Evolutionary conservation across 495 filamentous ascomycete species (phyloP), one percentile per base, ranked within the genome.

Genomic region (Alectoria sarmentosa): DNA sequence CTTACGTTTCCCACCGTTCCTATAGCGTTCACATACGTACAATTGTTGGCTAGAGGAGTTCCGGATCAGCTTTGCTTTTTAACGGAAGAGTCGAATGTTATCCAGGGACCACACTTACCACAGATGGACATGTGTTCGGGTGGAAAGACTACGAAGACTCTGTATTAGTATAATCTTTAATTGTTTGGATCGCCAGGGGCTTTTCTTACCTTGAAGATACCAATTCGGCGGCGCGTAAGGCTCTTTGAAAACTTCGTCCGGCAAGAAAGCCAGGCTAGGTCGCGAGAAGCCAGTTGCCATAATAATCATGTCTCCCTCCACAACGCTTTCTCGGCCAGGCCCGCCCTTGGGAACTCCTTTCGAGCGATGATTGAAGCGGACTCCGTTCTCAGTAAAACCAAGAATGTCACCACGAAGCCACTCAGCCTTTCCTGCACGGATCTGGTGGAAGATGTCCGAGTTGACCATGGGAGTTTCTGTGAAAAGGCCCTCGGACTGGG

Each of bases 401-500:
- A 88, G 74, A 66, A 92, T 90, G 67, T 94, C 91, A 60, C 91
- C 89, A 34, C 89, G 86, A 15, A 93, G 72, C 90, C 90, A 94
- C 65, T 86, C 82, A 0, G 88, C 89, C 66, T 84, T 80, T n/a
- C 87, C 87, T 19, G 77, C 74, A n/a, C 90, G 86, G 46, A 93
- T 85, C 70, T 91, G 87, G 39, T 88, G 77, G 71, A 94, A 87
- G 34, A 93, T 83, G 42, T 90, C 86, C 21, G 83, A 85, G 72
- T 93, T 94, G 48, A 92, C 90, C 88, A 94, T 94, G 0, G 90
- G 90, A 1, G 90, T 93, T 37, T 86, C 86, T 21, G 87, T 91
- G 73, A 89, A 96, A 23, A 96, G 74, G 6, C 90, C 89, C 67
- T 84, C 84, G 8, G 81, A 76, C 0, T 81, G 77, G 0, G 90